These are phyloP conservation scores for Ceratobasidium sp. DNA, from an alignment of 1,284 basidiomycete species.

Conservation along the genomic window DNA sequence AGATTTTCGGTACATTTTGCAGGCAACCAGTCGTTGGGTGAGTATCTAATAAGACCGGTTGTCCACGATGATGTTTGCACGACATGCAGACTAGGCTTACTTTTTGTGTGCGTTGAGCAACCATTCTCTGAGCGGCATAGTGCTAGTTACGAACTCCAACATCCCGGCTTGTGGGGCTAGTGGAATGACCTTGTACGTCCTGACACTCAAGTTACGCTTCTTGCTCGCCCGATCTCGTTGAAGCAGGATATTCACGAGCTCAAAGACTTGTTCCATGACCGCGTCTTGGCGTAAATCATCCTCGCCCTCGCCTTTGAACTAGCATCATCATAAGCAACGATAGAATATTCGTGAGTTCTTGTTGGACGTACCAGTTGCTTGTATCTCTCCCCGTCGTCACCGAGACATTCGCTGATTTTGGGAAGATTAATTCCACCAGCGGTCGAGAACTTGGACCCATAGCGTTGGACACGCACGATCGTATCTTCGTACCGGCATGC, in stretches of 20 bases:
- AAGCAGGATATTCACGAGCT: slow-evolving; percentile 84
- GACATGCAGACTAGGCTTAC: slow-evolving; percentile 54
- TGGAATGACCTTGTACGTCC: slow-evolving; percentile 90
- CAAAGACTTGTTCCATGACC: slow-evolving; percentile 98
- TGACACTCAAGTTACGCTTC: slow-evolving; percentile 73
- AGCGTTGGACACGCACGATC: slow-evolving; percentile 69
- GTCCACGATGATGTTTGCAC: background rate
- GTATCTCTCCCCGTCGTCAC: slow-evolving; percentile 71
- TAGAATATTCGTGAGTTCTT: background rate
- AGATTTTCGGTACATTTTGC: slow-evolving; percentile 35
- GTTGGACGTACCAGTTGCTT: slow-evolving; percentile 75
- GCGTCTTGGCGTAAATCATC: slow-evolving; percentile 97
- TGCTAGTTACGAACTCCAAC: slow-evolving; percentile 90
- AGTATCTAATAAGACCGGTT: slow-evolving; percentile 53
- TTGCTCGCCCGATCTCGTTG: slow-evolving; percentile 75
- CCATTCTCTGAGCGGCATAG: slow-evolving; percentile 70
- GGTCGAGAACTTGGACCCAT: slow-evolving; percentile 64
- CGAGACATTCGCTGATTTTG: slow-evolving; percentile 78
- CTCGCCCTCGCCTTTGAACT: slow-evolving; percentile 91
- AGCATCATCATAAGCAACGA: background rate
- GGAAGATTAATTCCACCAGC: slow-evolving; percentile 86
- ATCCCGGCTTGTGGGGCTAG: slow-evolving; percentile 83
- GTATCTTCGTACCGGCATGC: slow-evolving; percentile 69
- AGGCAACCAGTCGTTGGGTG: slow-evolving; percentile 49
- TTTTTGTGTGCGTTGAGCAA: slow-evolving; percentile 65